Evolutionary conservation across 2,329 filamentous ascomycete genomes (phyloP).

Genomic region (Apiospora arundinis): DNA sequence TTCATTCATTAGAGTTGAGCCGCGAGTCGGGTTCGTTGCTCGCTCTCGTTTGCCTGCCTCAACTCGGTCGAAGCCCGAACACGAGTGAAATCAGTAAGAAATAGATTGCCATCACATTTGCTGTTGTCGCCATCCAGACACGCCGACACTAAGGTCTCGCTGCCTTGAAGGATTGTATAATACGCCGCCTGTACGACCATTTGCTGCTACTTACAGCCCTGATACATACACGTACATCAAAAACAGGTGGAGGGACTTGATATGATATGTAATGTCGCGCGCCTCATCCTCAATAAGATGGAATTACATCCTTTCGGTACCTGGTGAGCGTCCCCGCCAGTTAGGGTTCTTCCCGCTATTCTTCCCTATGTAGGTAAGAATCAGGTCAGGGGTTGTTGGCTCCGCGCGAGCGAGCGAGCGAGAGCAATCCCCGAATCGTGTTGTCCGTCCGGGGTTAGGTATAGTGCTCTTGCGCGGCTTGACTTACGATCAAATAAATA

Average conservation of each 20-base stretch:
- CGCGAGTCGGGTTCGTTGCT: not conserved
- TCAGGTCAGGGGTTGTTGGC: not conserved
- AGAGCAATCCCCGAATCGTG: no score
- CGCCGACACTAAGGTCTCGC: no score
- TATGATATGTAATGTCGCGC: not conserved
- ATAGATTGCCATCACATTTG: no score
- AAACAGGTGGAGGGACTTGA: no score
- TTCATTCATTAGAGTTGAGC: not conserved
- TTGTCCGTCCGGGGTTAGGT: not conserved
- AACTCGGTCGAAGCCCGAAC: not conserved
- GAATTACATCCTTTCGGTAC: not conserved
- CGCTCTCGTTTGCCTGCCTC: not conserved
- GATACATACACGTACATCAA: not conserved
- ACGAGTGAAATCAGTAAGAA: not conserved
- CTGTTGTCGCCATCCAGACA: not conserved
- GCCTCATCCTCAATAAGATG: not conserved
- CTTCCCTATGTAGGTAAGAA: not conserved
- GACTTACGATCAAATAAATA: not conserved
- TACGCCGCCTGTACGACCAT: no score
- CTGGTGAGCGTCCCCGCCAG: not conserved
- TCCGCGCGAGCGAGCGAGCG: not conserved
- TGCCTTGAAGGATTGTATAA: no score
- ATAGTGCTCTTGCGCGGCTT: not conserved
- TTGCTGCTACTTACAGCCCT: no score
- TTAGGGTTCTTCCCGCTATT: conserved; percentile 9